A percentile compares a stretch with the other conserved stretches of the same genome.
Conservation (phyloP, 768 basidiomycete species). For the Psilocybe tampanensis region DNA sequence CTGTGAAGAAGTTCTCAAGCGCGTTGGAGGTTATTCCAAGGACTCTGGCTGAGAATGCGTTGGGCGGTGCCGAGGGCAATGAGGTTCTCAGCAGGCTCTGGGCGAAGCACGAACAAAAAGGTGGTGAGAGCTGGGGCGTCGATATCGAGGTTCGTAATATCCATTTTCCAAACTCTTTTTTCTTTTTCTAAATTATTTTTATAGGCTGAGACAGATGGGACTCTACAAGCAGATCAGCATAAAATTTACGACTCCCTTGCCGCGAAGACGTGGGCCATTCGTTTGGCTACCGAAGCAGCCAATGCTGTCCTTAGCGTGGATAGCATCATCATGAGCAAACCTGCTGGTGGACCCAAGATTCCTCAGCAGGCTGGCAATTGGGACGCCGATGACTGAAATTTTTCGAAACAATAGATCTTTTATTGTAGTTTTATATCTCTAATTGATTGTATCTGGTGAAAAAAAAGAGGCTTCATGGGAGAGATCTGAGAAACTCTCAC, state of each 20-base stretch:
- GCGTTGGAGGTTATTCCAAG: constrained; percentile 93
- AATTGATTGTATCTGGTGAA: neutral
- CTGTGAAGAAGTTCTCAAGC: constrained; percentile 84
- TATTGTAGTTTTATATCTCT: neutral
- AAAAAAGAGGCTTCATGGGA: too few relatives aligned
- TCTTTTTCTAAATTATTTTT: constrained; percentile 1
- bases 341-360: constrained; percentile 86
- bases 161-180: constrained; percentile 3
- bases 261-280: constrained; percentile 89
- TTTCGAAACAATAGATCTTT: neutral
- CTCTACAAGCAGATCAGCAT: constrained; percentile 59
- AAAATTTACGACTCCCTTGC: constrained; percentile 87
- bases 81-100: constrained; percentile 88
- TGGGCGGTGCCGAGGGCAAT: constrained; percentile 89
- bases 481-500: too few relatives aligned
- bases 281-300: constrained; percentile 90
- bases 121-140: constrained; percentile 79
- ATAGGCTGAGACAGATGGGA: constrained; percentile 80
- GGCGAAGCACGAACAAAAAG: constrained; percentile 84
- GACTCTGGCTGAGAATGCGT: constrained; percentile 93
- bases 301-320: constrained; percentile 92
- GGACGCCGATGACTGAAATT: constrained; percentile 79
- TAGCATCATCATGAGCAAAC: constrained; percentile 96
- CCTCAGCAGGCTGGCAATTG: constrained; percentile 88
- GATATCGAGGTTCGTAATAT: constrained; percentile 83